Base-by-base conservation (phyloP, 2,329 filamentous ascomycete genomes). In the Calonectria hongkongensis region DNA sequence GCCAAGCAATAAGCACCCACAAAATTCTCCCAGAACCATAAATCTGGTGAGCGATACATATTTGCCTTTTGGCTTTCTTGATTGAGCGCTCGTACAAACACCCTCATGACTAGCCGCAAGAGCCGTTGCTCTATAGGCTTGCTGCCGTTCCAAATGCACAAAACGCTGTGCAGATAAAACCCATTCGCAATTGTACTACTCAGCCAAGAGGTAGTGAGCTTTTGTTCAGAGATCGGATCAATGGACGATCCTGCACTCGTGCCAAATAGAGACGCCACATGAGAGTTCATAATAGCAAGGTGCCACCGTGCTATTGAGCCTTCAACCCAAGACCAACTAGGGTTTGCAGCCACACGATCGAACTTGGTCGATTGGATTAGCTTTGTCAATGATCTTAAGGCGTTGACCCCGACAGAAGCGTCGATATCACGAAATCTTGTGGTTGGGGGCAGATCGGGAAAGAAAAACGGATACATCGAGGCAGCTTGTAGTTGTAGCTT, bases 381-480 rank as follows among this genome's bases (percentile, higher is more conserved):
- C 5, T 2, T 27, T 27, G 54, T 60, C 8, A 60, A 21, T 25
- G 54, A 41, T 18, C 54, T 41, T 10, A 60, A 15, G 54, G 28
- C 12, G 30, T 60, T 41, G 33, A 60, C 9, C 5, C 10, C 54
- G 10, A 6, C 13, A 12, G 33, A 41, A 3, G 13, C n/a, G 41
- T 58, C 54, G 2, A 21, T 58, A 13, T 9, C 27, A 33, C 41
- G 36, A 21, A 41, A 16, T n/a, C 27, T 60, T 60, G 54, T 60
- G 1, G 33, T 27, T 16, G 54, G n/a, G n/a, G 54, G 54, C 1
- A 60, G 33, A 6, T 39, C 27, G 39, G 30, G 54, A 33, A 25
- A 41, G 54, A 60, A 60, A 27, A 60, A 60, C 3, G 54, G 54
- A 18, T 15, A 60, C 54, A 39, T 60, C 5, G 54, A 25, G 4